phyloP scores from a whole-genome alignment of 176 grass and related monocot species.

The Oryza brachyantha region DNA sequence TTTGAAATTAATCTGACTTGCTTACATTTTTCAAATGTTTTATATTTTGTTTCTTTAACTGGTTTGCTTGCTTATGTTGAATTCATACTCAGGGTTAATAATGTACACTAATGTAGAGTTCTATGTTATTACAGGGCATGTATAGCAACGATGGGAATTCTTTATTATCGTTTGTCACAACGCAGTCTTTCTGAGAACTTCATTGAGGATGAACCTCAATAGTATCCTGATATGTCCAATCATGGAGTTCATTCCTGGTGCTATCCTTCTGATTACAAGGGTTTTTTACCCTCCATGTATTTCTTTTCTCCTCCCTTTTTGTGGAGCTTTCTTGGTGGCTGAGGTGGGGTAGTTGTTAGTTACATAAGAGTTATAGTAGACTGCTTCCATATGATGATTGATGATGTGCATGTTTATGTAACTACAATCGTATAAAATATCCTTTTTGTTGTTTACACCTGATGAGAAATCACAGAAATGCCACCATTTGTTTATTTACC shows the following conservation, averaged over 20 bases:
- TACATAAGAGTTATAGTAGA: slow-evolving; percentile 46
- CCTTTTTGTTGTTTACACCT: slow-evolving; percentile 23
- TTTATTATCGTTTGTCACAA: slow-evolving; percentile 89
- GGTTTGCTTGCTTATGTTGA: neutral
- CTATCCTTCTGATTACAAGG: slow-evolving; percentile 27
- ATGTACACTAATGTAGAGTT: slow-evolving; percentile 16
- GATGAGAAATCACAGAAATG: slow-evolving; percentile 20
- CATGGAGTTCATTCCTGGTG: slow-evolving; percentile 20
- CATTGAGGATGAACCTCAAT: slow-evolving; percentile 70
- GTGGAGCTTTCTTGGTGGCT: slow-evolving; percentile 26
- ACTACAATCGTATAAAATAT: slow-evolving; percentile 18
- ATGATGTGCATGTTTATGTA: slow-evolving; percentile 39
- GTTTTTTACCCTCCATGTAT: slow-evolving; percentile 31
- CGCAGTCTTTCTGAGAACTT: slow-evolving; percentile 70
- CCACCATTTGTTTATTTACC: neutral
- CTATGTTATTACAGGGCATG: slow-evolving; percentile 71
- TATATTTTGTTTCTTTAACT: neutral
- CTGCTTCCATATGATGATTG: slow-evolving; percentile 30
- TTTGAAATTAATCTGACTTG: slow-evolving; percentile 9
- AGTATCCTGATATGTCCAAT: slow-evolving; percentile 24
- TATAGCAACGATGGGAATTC: slow-evolving; percentile 90
- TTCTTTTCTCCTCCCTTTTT: slow-evolving; percentile 15
- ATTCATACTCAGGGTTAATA: slow-evolving; percentile 3
- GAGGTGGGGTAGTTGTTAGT: slow-evolving; percentile 18
- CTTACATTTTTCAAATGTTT: neutral